Base-by-base conservation (phyloP, 169 alveolate species). In the Eimeria falciformis region DNA sequence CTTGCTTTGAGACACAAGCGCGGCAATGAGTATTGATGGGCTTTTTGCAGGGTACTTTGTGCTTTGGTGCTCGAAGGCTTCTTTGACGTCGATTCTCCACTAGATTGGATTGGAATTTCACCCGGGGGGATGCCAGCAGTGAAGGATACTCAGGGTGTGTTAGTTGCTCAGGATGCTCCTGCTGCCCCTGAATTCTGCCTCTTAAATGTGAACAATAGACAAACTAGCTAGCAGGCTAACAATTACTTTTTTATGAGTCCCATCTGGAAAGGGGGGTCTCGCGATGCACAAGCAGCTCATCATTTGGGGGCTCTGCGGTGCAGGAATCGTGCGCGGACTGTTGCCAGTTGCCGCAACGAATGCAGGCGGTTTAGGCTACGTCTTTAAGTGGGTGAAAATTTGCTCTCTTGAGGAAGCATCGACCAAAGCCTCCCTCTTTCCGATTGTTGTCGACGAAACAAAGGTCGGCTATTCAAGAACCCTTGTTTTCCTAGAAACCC, bases 91-190 rank as follows among this genome's bases (percentile, higher is more conserved):
- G 85, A 69, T 25, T 5, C 81, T 14, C 92, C 92, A 9, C 77
- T 86, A 55, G 92, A 86, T 53, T 86, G 92, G 92, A 75, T 86
- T n/a, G 50, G 81, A 21, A 47, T 86, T 40, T 86, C 92, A 33
- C 58, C 73, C 17, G 92, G 85, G 21, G 92, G 92, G 9, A 86
- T 86, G 92, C 92, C 92, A n/a, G 81, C 92, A 40, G 62, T 86
- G 27, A 86, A 86, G 68, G 92, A 86, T 56, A 71, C 68, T 29
- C 69, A 84, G 29, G 92, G 92, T 75, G 27, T 27, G 92, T 29
- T 27, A 23, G 11, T 23, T 50, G 29, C 58, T 2, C 65, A 75
- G 85, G 85, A 2, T n/a, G n/a, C n/a, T n/a, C n/a, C n/a, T n/a
- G n/a, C n/a, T n/a, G n/a, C n/a, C n/a, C n/a, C n/a, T n/a, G n/a